These are phyloP conservation scores for Skeletonema marinoi DNA, from an alignment of 108 stramenopile genomes.

Conservation along the genomic window DNA sequence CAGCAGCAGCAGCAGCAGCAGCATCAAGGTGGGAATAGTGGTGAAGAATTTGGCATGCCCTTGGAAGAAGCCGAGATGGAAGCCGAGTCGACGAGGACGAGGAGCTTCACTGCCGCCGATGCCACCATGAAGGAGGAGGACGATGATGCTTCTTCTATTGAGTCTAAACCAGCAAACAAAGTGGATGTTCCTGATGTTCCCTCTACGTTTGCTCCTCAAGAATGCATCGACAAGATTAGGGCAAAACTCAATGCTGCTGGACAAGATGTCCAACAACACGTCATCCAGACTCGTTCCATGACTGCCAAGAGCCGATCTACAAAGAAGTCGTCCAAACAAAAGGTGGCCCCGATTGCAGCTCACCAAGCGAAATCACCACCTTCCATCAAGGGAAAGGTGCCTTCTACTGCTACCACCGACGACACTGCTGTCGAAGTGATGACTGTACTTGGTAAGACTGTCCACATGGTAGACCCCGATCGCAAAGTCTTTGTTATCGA, in stretches of 20 bases:
- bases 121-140: background rate
- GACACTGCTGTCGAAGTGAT: constrained; percentile 6
- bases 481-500: constrained; percentile 57
- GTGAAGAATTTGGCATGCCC: background rate
- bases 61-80: constrained; percentile 1
- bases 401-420: background rate
- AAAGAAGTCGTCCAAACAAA: background rate
- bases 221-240: constrained; percentile 28
- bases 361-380: constrained; percentile 25
- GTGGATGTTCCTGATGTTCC: constrained; percentile 17
- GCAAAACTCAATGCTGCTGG: constrained; percentile 8
- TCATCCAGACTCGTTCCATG: constrained; percentile 13
- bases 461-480: constrained; percentile 44
- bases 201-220: constrained; percentile 37
- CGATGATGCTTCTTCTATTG: constrained; percentile 4
- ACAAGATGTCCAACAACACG: background rate
- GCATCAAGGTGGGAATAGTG: background rate
- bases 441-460: constrained; percentile 42
- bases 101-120: background rate
- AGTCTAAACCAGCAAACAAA: background rate
- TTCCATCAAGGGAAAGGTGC: constrained; percentile 3
- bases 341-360: background rate
- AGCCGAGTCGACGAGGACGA: background rate
- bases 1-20: too few species aligned
- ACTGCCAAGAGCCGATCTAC: constrained; percentile 7